Evolutionary conservation across 2,329 filamentous ascomycete genomes (phyloP).

Genomic region (Botrytis cinerea): DNA sequence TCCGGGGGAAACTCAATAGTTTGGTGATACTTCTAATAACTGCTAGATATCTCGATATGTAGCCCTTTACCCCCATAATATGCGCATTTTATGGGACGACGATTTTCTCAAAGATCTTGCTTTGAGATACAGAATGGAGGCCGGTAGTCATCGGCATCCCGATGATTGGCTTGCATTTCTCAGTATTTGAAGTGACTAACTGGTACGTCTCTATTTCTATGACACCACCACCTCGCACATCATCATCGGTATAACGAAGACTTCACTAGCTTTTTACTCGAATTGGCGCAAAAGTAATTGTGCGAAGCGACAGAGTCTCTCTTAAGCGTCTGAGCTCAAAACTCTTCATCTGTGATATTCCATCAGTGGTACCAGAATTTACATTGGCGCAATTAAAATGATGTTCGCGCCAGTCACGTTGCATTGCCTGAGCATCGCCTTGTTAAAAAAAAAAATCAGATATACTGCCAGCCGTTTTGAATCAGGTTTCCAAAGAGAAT

Average conservation of each 20-base stretch:
- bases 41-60: not conserved
- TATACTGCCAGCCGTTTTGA: not conserved
- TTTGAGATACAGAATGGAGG: slow-evolving; percentile 3
- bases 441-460: not conserved
- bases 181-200: not conserved
- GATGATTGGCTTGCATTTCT: slow-evolving; percentile 2
- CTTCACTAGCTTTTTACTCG: not conserved
- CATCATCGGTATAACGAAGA: slow-evolving; percentile 13
- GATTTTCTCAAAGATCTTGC: not conserved
- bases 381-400: slow-evolving; percentile 2
- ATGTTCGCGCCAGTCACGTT: not conserved
- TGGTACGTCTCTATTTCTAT: slow-evolving; percentile 4
- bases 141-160: slow-evolving; percentile 12
- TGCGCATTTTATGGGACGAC: not conserved
- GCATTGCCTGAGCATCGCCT: not conserved
- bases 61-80: not conserved
- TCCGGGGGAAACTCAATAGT: not conserved
- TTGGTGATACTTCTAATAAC: not conserved
- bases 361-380: slow-evolving; percentile 1
- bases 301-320: slow-evolving; percentile 1
- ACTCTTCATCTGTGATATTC: not conserved
- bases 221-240: slow-evolving; percentile 13
- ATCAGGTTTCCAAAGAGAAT: not conserved
- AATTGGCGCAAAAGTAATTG: not conserved
- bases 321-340: slow-evolving; percentile 8